Conservation (phyloP, 805 yeast species). For the Yarrowia divulgata region DNA sequence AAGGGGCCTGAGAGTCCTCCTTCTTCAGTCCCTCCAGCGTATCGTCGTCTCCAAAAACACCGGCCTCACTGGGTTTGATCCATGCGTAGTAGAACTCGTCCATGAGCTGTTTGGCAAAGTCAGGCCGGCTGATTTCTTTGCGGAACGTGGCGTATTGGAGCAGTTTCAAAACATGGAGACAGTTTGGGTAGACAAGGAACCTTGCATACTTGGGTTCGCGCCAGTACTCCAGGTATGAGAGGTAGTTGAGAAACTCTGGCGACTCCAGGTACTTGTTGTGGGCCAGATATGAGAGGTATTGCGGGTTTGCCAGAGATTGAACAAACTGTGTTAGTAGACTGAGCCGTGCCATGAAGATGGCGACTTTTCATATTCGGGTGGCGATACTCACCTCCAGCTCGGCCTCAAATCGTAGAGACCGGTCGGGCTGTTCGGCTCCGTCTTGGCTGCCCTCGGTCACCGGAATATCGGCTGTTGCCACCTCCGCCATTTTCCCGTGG, state of each 20-base stretch:
- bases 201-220: constrained; percentile 70
- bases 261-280: constrained; percentile 80
- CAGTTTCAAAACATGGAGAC: constrained; percentile 78
- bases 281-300: constrained; percentile 83
- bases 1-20: constrained; percentile 3
- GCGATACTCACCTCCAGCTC: constrained; percentile 77
- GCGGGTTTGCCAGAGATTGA: constrained; percentile 89
- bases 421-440: neutral
- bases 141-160: constrained; percentile 54
- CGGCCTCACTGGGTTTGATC: constrained; percentile 44
- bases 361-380: constrained; percentile 52
- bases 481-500: constrained; percentile 29
- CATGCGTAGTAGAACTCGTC: constrained; percentile 55
- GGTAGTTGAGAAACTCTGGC: constrained; percentile 72
- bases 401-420: constrained; percentile 85
- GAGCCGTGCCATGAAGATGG: neutral
- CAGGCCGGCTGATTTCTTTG: constrained; percentile 52
- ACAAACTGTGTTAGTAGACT: constrained; percentile 61
- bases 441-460: neutral
- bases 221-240: constrained; percentile 89
- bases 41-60: constrained; percentile 23
- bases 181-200: constrained; percentile 82
- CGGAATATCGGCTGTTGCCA: constrained; percentile 25
- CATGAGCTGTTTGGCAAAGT: constrained; percentile 54
- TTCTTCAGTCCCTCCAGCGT: neutral